phyloP scores from a whole-genome alignment of 176 grass and related monocot genomes.

The Dactylis glomerata region DNA sequence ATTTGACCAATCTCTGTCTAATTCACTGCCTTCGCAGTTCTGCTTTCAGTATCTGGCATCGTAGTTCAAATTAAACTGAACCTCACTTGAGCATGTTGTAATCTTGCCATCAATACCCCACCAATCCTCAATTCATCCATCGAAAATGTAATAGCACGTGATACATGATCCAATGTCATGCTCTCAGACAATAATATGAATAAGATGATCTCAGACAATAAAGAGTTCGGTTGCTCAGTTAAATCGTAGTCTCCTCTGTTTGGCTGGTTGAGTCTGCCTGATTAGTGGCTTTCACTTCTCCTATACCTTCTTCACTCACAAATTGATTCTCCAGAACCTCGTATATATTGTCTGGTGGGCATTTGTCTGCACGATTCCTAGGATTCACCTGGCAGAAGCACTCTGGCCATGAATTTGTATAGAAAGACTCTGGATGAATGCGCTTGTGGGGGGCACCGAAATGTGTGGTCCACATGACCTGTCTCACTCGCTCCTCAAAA shows the following conservation, averaged over 20 bases:
- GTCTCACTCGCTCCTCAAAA: conserved; percentile 72
- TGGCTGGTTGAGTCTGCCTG: conserved; percentile 26
- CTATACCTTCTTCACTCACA: conserved; percentile 44
- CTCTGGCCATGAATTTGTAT: conserved; percentile 95
- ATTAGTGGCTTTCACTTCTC: conserved; percentile 12
- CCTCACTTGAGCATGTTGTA: not conserved
- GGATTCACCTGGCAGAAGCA: conserved; percentile 75
- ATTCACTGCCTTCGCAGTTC: not conserved
- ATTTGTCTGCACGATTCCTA: conserved; percentile 46
- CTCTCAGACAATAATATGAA: too few relatives aligned
- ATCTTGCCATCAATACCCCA: not conserved
- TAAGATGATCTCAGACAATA: not conserved
- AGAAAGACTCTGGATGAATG: conserved; percentile 70
- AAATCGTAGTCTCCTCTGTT: conserved; percentile 44
- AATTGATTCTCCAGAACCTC: conserved; percentile 62
- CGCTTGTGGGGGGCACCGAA: conserved; percentile 74
- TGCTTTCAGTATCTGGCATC: not conserved
- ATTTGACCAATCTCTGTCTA: not conserved
- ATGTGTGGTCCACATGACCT: conserved; percentile 64
- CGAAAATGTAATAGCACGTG: not conserved
- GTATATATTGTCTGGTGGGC: conserved; percentile 58
- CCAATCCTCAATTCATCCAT: not conserved
- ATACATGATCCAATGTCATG: not conserved
- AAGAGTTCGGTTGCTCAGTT: conserved; percentile 2
- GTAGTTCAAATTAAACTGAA: not conserved